phyloP scores from a whole-genome alignment of 768 basidiomycete species.

The Infundibulicybe gibba region DNA sequence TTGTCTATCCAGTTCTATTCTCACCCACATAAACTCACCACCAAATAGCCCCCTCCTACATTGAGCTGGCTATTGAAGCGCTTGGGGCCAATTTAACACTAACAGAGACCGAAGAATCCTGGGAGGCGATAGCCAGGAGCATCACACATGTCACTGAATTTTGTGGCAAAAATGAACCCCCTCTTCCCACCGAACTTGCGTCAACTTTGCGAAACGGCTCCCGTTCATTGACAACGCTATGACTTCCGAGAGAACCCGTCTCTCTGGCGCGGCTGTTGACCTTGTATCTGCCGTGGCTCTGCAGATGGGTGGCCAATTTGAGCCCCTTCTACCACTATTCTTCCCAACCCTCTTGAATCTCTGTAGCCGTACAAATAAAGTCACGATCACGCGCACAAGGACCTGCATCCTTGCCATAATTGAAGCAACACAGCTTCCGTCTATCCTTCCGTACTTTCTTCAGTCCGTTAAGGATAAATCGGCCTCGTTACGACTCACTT shows the following conservation, averaged over 20 bases:
- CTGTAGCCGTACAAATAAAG: slow-evolving; percentile 76
- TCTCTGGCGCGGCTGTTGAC: slow-evolving; percentile 67
- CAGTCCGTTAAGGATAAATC: slow-evolving; percentile 69
- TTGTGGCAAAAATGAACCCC: slow-evolving; percentile 49
- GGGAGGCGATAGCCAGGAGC: slow-evolving; percentile 62
- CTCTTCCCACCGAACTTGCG: slow-evolving; percentile 48
- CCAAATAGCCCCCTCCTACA: too few species aligned
- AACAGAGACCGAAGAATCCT: slow-evolving; percentile 74
- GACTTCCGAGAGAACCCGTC: slow-evolving; percentile 69
- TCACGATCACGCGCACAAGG: slow-evolving; percentile 65
- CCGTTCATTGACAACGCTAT: slow-evolving; percentile 55
- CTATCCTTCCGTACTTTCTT: slow-evolving; percentile 57
- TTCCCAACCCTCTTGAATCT: slow-evolving; percentile 65
- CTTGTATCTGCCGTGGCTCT: slow-evolving; percentile 51
- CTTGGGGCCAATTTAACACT: slow-evolving; percentile 23
- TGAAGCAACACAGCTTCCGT: slow-evolving; percentile 62
- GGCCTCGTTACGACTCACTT: slow-evolving; percentile 53
- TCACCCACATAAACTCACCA: too few species aligned
- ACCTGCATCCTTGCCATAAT: slow-evolving; percentile 58
- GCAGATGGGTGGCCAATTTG: slow-evolving; percentile 59
- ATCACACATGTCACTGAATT: slow-evolving; percentile 43
- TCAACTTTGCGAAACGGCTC: slow-evolving; percentile 46
- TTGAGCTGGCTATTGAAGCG: neutral
- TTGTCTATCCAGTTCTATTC: too few species aligned
- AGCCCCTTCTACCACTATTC: slow-evolving; percentile 61